Conservation (phyloP, 1,284 basidiomycete genomes). For the Cryptococcus sp. region DNA sequence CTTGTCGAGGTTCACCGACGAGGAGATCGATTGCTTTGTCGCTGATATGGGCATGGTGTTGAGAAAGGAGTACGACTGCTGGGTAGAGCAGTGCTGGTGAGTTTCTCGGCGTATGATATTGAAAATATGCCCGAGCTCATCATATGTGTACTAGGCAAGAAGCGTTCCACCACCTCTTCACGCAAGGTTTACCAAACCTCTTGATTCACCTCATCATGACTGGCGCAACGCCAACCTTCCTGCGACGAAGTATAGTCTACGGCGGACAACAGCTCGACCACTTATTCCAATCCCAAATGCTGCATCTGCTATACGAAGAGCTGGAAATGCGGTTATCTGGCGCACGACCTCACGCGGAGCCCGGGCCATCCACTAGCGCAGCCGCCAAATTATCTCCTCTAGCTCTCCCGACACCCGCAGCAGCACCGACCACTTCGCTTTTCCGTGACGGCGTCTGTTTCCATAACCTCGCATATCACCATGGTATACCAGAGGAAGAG, state of each 20-base stretch:
- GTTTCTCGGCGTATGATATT: too few relatives aligned
- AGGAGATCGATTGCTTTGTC: constrained; percentile 47
- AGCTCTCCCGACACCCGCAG: constrained; percentile 15
- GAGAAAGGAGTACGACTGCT: constrained; percentile 51
- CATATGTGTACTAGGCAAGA: constrained; percentile 43
- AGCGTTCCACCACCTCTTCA: constrained; percentile 54
- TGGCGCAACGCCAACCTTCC: constrained; percentile 44
- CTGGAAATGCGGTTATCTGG: constrained; percentile 47
- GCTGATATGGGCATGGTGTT: constrained; percentile 48
- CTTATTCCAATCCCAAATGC: constrained; percentile 49
- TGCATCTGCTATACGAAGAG: constrained; percentile 47
- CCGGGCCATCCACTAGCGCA: constrained; percentile 14
- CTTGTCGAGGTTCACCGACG: constrained; percentile 36
- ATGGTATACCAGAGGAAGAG: constrained; percentile 35
- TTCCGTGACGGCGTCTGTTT: constrained; percentile 44
- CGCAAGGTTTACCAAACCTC: constrained; percentile 48
- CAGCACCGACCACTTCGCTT: constrained; percentile 16
- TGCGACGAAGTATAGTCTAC: constrained; percentile 51
- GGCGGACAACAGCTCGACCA: constrained; percentile 49
- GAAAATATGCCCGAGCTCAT: too few relatives aligned
- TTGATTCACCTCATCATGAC: constrained; percentile 52
- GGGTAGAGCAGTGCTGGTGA: constrained; percentile 55
- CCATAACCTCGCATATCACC: constrained; percentile 30
- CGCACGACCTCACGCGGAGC: constrained; percentile 26
- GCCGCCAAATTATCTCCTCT: constrained; percentile 14